These are phyloP conservation scores for Psilocybe subaeruginosa DNA, from an alignment of 768 basidiomycete genomes.

Conservation along the genomic window DNA sequence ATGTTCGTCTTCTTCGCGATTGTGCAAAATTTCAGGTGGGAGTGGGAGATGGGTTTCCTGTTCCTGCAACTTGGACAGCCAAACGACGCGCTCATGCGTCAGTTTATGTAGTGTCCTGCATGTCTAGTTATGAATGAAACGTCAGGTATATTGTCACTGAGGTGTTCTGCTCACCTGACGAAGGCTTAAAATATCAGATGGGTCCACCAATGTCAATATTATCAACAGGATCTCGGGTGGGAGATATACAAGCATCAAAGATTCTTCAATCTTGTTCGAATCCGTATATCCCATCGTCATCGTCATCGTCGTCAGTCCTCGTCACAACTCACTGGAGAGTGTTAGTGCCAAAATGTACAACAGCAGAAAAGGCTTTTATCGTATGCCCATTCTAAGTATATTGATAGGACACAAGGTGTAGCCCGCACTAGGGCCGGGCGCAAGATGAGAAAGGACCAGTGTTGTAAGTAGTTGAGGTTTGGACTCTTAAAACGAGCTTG, in stretches of 20 bases:
- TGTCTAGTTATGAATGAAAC: slow-evolving; percentile 17
- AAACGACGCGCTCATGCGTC: slow-evolving; percentile 20
- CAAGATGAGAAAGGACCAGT: too few species aligned
- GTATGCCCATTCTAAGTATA: too few species aligned
- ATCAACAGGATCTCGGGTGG: slow-evolving; percentile 18
- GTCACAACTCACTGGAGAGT: too few species aligned
- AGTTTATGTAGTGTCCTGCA: slow-evolving; percentile 18
- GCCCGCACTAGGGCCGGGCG: too few species aligned
- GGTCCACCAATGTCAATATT: slow-evolving; percentile 14
- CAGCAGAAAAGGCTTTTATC: too few species aligned
- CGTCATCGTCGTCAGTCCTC: too few species aligned
- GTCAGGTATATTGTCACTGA: not conserved
- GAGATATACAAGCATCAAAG: not conserved
- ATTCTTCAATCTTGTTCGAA: not conserved
- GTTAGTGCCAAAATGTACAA: too few species aligned
- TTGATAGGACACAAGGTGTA: too few species aligned
- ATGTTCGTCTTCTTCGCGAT: slow-evolving; percentile 9
- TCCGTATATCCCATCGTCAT: not conserved
- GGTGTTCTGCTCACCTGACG: slow-evolving; percentile 14
- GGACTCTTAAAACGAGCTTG: too few species aligned
- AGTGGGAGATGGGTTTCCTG: slow-evolving; percentile 20
- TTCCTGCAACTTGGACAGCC: slow-evolving; percentile 19
- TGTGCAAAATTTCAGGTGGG: slow-evolving; percentile 8
- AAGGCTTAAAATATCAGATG: slow-evolving; percentile 16
- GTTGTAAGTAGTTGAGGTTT: too few species aligned